Conservation (phyloP, 306 rosid genomes). For the Potentilla sterilis region DNA sequence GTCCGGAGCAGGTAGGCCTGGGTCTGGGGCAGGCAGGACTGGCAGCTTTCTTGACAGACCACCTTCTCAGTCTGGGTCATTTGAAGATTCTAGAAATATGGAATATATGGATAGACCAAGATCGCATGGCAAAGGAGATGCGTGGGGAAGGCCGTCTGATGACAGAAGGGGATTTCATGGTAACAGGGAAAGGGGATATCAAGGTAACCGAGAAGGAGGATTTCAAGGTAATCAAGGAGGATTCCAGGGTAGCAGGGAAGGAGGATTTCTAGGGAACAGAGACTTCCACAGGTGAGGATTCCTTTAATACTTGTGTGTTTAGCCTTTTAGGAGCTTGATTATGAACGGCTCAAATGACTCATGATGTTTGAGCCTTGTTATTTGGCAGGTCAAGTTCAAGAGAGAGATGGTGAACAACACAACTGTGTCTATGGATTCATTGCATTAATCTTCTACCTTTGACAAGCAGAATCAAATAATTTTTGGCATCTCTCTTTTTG, state of each 20-base stretch:
- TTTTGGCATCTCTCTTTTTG: slow-evolving; percentile 35
- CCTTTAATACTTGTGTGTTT: neutral
- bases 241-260: slow-evolving; percentile 47
- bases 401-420: slow-evolving; percentile 49
- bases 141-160: slow-evolving; percentile 62
- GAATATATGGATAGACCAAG: slow-evolving; percentile 71
- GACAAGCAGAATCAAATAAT: slow-evolving; percentile 46
- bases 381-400: slow-evolving; percentile 49
- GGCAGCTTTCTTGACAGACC: slow-evolving; percentile 58
- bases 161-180: slow-evolving; percentile 70
- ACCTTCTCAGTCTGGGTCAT: slow-evolving; percentile 68
- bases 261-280: slow-evolving; percentile 71
- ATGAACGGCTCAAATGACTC: slow-evolving; percentile 12
- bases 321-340: neutral
- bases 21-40: slow-evolving; percentile 62
- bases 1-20: slow-evolving; percentile 80
- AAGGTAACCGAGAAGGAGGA: neutral
- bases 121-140: slow-evolving; percentile 77
- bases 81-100: slow-evolving; percentile 67
- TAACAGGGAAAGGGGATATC: slow-evolving; percentile 71
- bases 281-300: slow-evolving; percentile 63
- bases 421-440: slow-evolving; percentile 21
- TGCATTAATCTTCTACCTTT: slow-evolving; percentile 31
- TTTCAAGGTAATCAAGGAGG: slow-evolving; percentile 30
- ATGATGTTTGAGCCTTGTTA: slow-evolving; percentile 7